Base-by-base conservation (phyloP, 345 rosid genomes). In the Gossypium stocksii region DNA sequence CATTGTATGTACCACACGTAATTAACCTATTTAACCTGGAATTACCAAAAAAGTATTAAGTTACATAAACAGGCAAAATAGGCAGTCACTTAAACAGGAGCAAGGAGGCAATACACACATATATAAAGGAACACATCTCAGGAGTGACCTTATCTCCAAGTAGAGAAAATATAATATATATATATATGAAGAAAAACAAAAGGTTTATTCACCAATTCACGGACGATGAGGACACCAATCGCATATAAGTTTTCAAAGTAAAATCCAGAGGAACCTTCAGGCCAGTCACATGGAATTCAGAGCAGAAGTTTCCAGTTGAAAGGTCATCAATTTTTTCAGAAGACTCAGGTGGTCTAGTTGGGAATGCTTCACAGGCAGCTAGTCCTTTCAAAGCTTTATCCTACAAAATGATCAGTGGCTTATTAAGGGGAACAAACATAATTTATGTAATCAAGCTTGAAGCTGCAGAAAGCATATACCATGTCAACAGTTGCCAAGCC, bases 311-410 rank as follows among this genome's bases (percentile, higher is more conserved):
- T 60, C 83, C 87, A 54, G 82, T 66, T 16, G 83, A 63, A 77
- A 85, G 76, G 57, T 85, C 78, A 74, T 71, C 86, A 74, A 73
- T 73, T 46, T 80, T 83, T 79, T 77, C 85, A 76, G 78, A 74
- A 66, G 86, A 72, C 72, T 83, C 82, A 25, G 71, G 73, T 59
- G 80, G 76, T 69, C 81, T 76, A 70, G 69, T 66, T 51, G 87
- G 77, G 68, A 80, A 53, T 54, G 82, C 71, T 78, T 82, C 86
- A 78, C 77, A 77, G 73, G 90, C 77, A 71, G 86, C 88, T 78
- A 95, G 82, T 83, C 97, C 97, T 87, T 89, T 95, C 74, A 93
- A 80, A 5, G 96, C 98, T 83, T 93, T 89, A 71, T 86, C 91
- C 99, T 95, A 76, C 61, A 67, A 73, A 78, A 71, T 56, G 77